These are phyloP conservation scores for Blastocystis sp. DNA, from an alignment of 352 stramenopile species.

Conservation along the genomic window DNA sequence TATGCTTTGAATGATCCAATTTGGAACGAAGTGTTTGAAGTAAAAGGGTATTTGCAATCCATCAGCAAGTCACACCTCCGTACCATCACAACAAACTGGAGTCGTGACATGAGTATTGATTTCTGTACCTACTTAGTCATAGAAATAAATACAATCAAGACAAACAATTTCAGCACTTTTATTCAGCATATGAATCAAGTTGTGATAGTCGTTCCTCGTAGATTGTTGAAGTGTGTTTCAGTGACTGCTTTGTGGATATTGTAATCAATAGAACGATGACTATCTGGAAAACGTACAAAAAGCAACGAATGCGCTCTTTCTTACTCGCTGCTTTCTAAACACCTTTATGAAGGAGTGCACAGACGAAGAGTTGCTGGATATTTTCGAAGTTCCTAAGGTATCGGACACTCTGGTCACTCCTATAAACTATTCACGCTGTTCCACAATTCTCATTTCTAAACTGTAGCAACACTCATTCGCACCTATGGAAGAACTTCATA, in stretches of 20 bases:
- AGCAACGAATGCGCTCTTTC: slow-evolving; percentile 28
- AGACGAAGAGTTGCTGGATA: not conserved
- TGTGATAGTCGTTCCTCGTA: not conserved
- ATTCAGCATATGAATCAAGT: slow-evolving; percentile 43
- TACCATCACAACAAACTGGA: not conserved
- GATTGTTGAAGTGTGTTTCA: slow-evolving; percentile 18
- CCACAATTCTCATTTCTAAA: not conserved
- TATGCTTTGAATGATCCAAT: not conserved
- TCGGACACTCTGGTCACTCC: not conserved
- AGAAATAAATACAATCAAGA: not conserved
- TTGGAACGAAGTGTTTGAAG: not conserved
- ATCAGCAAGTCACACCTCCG: not conserved
- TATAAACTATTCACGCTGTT: not conserved
- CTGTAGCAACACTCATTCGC: not conserved
- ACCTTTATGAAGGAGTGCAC: slow-evolving; percentile 31
- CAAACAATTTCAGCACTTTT: slow-evolving; percentile 24
- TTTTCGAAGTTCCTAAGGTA: slow-evolving; percentile 2
- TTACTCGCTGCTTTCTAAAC: slow-evolving; percentile 35
- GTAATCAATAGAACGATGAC: slow-evolving; percentile 28
- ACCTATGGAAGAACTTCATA: slow-evolving; percentile 12
- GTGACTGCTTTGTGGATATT: not conserved
- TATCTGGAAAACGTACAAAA: slow-evolving; percentile 34
- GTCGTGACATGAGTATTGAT: not conserved
- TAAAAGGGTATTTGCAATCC: slow-evolving; percentile 23
- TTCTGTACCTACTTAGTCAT: not conserved